phyloP scores from a whole-genome alignment of 495 filamentous ascomycete genomes.

The Podospora australis region DNA sequence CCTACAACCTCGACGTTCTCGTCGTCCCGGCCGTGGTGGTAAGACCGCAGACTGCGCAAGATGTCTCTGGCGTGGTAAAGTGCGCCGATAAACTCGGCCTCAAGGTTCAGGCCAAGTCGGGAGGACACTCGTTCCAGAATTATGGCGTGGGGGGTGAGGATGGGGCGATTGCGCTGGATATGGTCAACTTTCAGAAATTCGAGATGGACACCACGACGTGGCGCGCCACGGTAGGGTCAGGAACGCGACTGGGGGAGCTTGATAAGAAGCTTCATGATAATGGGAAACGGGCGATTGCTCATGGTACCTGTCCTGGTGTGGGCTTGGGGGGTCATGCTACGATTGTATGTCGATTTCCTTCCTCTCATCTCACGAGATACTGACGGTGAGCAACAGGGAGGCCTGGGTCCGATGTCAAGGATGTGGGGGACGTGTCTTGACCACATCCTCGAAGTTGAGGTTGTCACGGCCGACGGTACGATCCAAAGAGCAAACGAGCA shows the following conservation, averaged over 20 bases:
- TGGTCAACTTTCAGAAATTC: conserved; percentile 50
- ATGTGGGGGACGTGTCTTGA: conserved; percentile 52
- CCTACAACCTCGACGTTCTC: conserved; percentile 59
- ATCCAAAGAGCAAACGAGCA: conserved; percentile 47
- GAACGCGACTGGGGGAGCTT: conserved; percentile 56
- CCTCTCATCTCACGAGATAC: neutral
- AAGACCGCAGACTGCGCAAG: conserved; percentile 48
- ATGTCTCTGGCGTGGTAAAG: conserved; percentile 53
- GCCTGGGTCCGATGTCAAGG: conserved; percentile 47
- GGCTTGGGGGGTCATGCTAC: conserved; percentile 70
- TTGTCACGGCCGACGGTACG: conserved; percentile 54
- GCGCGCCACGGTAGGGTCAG: conserved; percentile 60
- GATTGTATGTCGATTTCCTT: conserved; percentile 30
- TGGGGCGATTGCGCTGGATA: conserved; percentile 52
- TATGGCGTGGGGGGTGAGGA: conserved; percentile 43
- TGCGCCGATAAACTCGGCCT: conserved; percentile 49
- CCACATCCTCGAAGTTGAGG: conserved; percentile 49
- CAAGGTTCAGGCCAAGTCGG: conserved; percentile 63
- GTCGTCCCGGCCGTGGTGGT: conserved; percentile 58
- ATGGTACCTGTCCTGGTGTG: conserved; percentile 57
- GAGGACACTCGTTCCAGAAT: conserved; percentile 64
- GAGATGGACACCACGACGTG: conserved; percentile 48
- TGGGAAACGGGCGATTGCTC: conserved; percentile 59
- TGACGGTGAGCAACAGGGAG: conserved; percentile 32
- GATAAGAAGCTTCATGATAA: conserved; percentile 51